Percentiles rank a stretch among this genome's conserved stretches.
Conservation (phyloP, 2,329 filamentous ascomycete genomes). For the Dendrostoma leiphaemia region DNA sequence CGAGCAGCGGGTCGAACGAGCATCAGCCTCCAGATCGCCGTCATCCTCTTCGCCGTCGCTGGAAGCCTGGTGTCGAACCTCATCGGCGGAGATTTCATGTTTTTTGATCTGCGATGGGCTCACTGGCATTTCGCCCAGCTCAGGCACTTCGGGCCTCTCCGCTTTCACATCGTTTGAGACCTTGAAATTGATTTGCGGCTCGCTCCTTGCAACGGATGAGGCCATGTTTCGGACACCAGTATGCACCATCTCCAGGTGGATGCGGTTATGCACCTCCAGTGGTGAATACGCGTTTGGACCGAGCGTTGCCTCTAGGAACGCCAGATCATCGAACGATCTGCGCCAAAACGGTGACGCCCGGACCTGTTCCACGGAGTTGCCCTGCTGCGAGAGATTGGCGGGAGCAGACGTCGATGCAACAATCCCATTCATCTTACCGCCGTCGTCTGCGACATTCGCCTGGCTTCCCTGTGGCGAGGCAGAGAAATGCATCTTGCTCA, state of each 20-base stretch:
- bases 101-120: no score
- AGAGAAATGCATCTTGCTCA: conserved; percentile 4
- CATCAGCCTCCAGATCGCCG: not conserved
- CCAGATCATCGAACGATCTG: conserved; percentile 5
- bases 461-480: not conserved
- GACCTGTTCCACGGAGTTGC: not conserved
- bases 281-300: conserved; percentile 4
- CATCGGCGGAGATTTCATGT: not conserved
- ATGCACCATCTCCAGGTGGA: conserved; percentile 11
- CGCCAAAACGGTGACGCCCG: not conserved
- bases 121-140: no score
- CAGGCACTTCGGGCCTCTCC: no score
- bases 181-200: not conserved
- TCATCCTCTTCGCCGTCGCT: not conserved
- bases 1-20: not conserved
- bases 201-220: not conserved
- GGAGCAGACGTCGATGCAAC: not conserved
- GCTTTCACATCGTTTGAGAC: not conserved
- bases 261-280: conserved; percentile 10
- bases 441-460: no score
- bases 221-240: not conserved
- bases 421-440: not conserved
- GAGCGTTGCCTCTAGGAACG: conserved; percentile 2
- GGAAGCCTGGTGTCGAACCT: not conserved
- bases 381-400: not conserved